Percentiles rank a stretch among this genome's conserved stretches.
phyloP scores from a whole-genome alignment of 352 stramenopile species.

The Lagenidium giganteum region DNA sequence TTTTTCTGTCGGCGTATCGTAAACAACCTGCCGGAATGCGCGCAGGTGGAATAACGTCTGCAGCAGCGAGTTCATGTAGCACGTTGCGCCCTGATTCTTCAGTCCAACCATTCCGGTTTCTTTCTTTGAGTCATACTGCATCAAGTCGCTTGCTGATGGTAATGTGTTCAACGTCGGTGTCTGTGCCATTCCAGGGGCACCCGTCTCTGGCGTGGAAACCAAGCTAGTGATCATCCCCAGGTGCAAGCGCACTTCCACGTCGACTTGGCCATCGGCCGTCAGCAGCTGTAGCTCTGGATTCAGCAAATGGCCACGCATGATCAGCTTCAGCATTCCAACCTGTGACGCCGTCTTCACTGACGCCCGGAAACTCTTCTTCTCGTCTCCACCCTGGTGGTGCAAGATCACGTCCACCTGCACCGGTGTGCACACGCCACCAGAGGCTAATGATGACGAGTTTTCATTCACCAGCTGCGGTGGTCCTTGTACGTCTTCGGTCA shows the following conservation, averaged over 20 bases:
- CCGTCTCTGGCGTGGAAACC: neutral
- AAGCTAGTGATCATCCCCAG: conserved; percentile 4
- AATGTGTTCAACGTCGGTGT: conserved; percentile 8
- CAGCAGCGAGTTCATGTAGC: conserved; percentile 93
- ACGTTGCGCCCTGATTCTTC: conserved; percentile 90
- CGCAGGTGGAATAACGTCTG: conserved; percentile 89
- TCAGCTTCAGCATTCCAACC: conserved; percentile 54
- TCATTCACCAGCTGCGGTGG: too few relatives aligned
- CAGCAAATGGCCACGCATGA: conserved; percentile 34
- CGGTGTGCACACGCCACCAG: too few relatives aligned
- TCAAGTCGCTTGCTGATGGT: conserved; percentile 23
- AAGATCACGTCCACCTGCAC: conserved; percentile 41
- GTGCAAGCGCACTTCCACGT: conserved; percentile 43
- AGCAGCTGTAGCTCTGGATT: conserved; percentile 43
- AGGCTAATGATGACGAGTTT: too few relatives aligned
- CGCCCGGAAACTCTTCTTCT: conserved; percentile 38
- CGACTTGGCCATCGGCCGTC: conserved; percentile 31
- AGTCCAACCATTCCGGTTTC: conserved; percentile 84
- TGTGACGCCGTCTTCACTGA: conserved; percentile 34
- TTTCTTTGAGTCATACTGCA: conserved; percentile 70
- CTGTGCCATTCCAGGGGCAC: conserved; percentile 7
- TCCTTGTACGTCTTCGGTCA: conserved; percentile 1
- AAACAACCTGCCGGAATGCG: conserved; percentile 82
- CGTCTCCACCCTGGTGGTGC: conserved; percentile 23
- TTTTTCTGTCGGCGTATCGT: conserved; percentile 65